A percentile compares a stretch with the other conserved stretches of the same genome.
Evolutionary conservation across 306 rosid genomes (phyloP).

Genomic region (Pyrus bretschneideri): DNA sequence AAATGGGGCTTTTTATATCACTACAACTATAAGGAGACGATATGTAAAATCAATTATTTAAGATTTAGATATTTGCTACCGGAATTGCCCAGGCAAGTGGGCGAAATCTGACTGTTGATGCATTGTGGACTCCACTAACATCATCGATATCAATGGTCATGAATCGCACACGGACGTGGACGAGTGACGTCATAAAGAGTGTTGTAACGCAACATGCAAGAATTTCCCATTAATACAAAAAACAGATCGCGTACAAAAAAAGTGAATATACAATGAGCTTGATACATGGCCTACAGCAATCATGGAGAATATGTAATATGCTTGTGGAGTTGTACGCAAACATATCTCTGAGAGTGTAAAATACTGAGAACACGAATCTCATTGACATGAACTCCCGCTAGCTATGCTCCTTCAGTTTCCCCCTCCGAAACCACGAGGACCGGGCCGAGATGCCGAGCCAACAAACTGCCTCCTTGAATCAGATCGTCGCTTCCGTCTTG

Average conservation of each 20-base stretch:
- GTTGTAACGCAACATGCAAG: neutral
- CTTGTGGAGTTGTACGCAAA: neutral
- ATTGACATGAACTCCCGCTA: slow-evolving; percentile 12
- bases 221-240: neutral
- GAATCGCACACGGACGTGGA: accelerated
- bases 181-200: neutral
- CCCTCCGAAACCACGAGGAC: slow-evolving; percentile 83
- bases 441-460: slow-evolving; percentile 54
- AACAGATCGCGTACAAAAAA: neutral
- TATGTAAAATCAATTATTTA: too few species aligned
- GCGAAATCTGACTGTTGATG: neutral
- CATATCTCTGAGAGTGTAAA: neutral
- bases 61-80: too few species aligned
- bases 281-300: neutral
- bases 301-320: neutral
- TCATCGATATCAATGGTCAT: neutral
- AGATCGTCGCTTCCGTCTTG: slow-evolving; percentile 73
- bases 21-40: too few species aligned
- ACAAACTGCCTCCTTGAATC: slow-evolving; percentile 49
- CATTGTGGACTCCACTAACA: neutral
- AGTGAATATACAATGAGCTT: neutral
- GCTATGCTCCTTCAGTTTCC: slow-evolving; percentile 35
- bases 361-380: slow-evolving; percentile 1
- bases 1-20: too few species aligned
- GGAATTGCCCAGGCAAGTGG: neutral